Base-by-base conservation (phyloP, 164 flowering plant species). In the Berberis vulgaris region DNA sequence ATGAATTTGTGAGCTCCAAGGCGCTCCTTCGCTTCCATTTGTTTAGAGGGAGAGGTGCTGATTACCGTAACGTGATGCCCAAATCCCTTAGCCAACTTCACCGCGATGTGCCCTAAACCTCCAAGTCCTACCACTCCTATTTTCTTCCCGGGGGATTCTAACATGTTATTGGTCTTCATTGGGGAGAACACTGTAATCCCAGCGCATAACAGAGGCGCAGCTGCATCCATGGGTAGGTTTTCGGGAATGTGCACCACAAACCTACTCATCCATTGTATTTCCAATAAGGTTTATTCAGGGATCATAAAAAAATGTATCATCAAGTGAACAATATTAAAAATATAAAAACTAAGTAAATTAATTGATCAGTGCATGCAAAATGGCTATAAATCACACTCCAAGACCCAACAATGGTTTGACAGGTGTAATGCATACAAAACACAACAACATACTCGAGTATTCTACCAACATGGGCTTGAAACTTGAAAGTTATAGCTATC, bases 51-150 rank as follows among this genome's bases (percentile, higher is more conserved):
- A 45, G 91, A 85, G 57, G 93, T 81, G 78, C 96, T 91, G 38
- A 91, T 86, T 44, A 88, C 84, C 1, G 96, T 88, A 0, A 88
- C 96, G 26, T 91, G 87, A 71, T 73, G 86, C 3, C 89, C 92
- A 10, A 86, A 83, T 0, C 88, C 91, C 80, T 88, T 90, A 0
- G 77, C 95, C 13, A 90, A 79, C 72, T 88, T 90, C 38, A 86
- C 84, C 0, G 89, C 95, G 0, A 90, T 65, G 49, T 87, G 96
- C 1, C 97, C 96, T 0, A 91, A 74, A 0, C 96, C 97, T 0
- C 96, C 97, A 0, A 91, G 76, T 1, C 97, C 97, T 1, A 91
- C 82, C 2, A 91, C 69, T 1, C 96, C 95, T 1, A 86, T 61
- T 63, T 72, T 80, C 77, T 80, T 86, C 11, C 83, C 82, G 1